These are phyloP conservation scores for Pleurotus pulmonarius DNA, from an alignment of 768 basidiomycete genomes.

Conservation along the genomic window DNA sequence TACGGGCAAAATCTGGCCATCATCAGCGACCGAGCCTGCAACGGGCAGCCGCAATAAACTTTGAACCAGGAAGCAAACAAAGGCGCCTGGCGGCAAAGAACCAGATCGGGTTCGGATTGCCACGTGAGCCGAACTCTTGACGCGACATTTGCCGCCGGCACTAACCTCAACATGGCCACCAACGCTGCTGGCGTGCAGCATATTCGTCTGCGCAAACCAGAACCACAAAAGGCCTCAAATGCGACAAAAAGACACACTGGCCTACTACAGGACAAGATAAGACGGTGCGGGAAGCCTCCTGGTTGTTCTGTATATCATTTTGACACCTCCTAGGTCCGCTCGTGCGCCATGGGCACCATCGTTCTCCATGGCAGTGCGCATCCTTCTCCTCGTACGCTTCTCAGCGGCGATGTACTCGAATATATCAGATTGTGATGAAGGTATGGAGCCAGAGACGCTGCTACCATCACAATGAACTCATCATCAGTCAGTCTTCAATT, in stretches of 20 bases:
- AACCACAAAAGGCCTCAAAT: not conserved
- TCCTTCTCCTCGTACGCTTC: slow-evolving; percentile 78
- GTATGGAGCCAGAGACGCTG: slow-evolving; percentile 31
- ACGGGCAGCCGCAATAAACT: not conserved
- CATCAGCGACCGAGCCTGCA: not conserved
- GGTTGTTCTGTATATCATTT: not conserved
- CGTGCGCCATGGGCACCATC: slow-evolving; percentile 83
- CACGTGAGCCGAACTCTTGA: slow-evolving; percentile 14
- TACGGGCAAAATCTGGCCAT: not conserved
- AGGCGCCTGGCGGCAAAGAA: not conserved
- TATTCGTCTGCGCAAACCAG: slow-evolving; percentile 9
- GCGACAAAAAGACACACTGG: slow-evolving; percentile 2
- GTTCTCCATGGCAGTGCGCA: slow-evolving; percentile 79
- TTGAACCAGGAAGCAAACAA: slow-evolving; percentile 6
- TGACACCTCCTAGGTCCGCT: slow-evolving; percentile 23
- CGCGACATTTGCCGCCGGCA: slow-evolving; percentile 10
- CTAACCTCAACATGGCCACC: not conserved
- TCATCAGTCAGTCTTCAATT: slow-evolving; percentile 79
- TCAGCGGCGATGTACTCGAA: slow-evolving; percentile 92
- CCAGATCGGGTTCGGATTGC: not conserved
- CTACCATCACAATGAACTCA: not conserved
- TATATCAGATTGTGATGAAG: slow-evolving; percentile 96
- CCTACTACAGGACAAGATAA: slow-evolving; percentile 2
- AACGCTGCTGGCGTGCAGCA: slow-evolving; percentile 15
- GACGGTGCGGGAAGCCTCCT: not conserved